phyloP scores from a whole-genome alignment of 306 rosid genomes.

The Prosopis cineraria region DNA sequence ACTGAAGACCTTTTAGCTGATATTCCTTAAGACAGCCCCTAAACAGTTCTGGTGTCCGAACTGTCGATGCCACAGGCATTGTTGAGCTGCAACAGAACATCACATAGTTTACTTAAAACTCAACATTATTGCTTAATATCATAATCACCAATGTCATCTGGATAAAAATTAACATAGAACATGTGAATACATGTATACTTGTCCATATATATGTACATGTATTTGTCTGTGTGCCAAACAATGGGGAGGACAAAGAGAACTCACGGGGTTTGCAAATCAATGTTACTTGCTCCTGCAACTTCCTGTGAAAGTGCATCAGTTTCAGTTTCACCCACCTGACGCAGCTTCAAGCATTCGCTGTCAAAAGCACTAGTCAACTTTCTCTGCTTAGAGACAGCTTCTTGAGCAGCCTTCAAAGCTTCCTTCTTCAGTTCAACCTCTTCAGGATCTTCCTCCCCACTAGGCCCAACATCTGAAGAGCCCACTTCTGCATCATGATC shows the following conservation, averaged over 20 bases:
- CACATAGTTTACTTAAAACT: constrained; percentile 33
- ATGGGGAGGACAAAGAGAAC: constrained; percentile 32
- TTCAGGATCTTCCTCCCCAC: constrained; percentile 82
- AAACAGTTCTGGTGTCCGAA: constrained; percentile 86
- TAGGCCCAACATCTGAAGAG: constrained; percentile 50
- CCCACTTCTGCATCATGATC: constrained; percentile 53
- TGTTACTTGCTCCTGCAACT: constrained; percentile 90
- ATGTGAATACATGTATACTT: constrained; percentile 10
- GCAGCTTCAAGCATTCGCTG: constrained; percentile 78
- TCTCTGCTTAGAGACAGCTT: constrained; percentile 96
- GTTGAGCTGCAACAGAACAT: constrained; percentile 74
- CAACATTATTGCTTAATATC: constrained; percentile 25
- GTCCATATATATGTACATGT: neutral
- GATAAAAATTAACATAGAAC: constrained; percentile 3
- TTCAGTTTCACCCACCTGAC: constrained; percentile 76
- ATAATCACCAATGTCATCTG: constrained; percentile 28
- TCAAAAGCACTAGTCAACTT: constrained; percentile 83
- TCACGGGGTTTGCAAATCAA: constrained; percentile 93
- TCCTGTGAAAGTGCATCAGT: constrained; percentile 66
- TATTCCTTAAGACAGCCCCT: constrained; percentile 86
- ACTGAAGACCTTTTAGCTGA: constrained; percentile 97
- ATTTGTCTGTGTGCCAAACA: neutral
- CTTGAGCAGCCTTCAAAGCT: constrained; percentile 97
- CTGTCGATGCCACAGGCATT: constrained; percentile 97
- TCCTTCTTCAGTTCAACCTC: constrained; percentile 91